Base-by-base conservation (phyloP, 2,329 filamentous ascomycete species). In the Bertia moriformis region DNA sequence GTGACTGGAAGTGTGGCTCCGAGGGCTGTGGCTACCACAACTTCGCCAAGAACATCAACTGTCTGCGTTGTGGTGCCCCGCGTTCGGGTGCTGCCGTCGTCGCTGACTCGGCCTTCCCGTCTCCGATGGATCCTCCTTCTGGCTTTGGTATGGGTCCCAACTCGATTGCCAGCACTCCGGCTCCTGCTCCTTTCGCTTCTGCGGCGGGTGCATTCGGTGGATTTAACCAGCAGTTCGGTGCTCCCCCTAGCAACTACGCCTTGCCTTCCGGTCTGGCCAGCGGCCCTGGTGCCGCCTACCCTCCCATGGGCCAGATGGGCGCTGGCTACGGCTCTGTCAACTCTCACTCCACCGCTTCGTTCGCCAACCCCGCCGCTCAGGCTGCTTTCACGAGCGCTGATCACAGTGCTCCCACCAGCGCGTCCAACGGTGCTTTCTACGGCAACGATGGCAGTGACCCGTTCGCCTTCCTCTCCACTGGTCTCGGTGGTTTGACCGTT, bases 1-100 rank as follows among this genome's bases (percentile, higher is more conserved):
- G 91, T 54, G 91, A 98, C 56, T 98, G 91, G 91, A 95, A 95
- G 62, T 98, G 91, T 55, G 91, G 91, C 41, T 91, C 91, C 47
- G 91, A 98, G 55, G 87, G 88, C 27, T 98, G 91, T 57, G 86
- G 84, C 42, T 98, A 98, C 61, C 91, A 98, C 68, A 98, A 98
- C 66, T 98, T 98, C 56, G 91, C 91, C 44, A 98, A 98, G 74
- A 98, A 98, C 52, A 89, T 96, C 42, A 93, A 86, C 62, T 98
- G 91, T 61, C 75, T 98, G 45, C 84, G 91, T 43, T 98, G 91
- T 56, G 91, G 91, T 57, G 91, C 89, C 39, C 93, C 87, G 58
- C 85, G 91, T 50, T 89, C 89, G 44, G 86, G 84, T 45, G 91
- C 91, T 42, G 88, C 89, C 14, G 84, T 98, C 38, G 86, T 96